Evolutionary conservation across 1,139 yeast genomes (phyloP), one percentile per base, ranked within the genome.

Genomic region (Protomyces lactucae-debilis): DNA sequence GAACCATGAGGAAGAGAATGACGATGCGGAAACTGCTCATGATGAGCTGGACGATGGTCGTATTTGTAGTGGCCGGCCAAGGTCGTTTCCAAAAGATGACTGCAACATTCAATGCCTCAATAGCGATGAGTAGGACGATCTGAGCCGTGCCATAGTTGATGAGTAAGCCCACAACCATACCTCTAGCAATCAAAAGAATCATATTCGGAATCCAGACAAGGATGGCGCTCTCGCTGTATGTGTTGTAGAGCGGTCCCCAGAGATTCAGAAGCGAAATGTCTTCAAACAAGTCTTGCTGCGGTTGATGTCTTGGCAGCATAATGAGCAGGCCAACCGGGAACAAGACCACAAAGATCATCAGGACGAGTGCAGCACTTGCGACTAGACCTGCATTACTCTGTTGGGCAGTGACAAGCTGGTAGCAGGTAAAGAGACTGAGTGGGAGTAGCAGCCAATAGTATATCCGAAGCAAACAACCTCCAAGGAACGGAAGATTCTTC

Each of bases 101-200:
- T 25, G 69, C 61, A 51, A 74, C 67, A 40, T 67, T 68, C 32
- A 68, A 67, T 10, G 73, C 66, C 64, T 76, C 78, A 9, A 70
- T 57, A 12, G 73, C 60, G 3, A 75, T 73, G 36, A 76, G 68
- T 5, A 76, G 54, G 0, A 72, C 69, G 21, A 76, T 68, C 64
- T 76, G 78, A 1, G 78, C 77, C 8, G 73, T 64, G 12, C 78
- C 78, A 0, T 77, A 73, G 16, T 65, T 61, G 64, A 76, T 77
- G n/a, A 73, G 60, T 1, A 72, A 76, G 1, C 78, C 78, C 61
- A 76, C 67, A 1, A 73, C 69, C 9, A 75, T 37, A 12, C 76
- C 76, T n/a, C 76, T 71, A 14, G 72, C 18, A 23, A 75, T 67
- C n/a, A 71, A 69, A 25, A 60, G 39, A 5, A 65, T 35, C 21